phyloP scores from a whole-genome alignment of 192 early-diverging fungal species.

The Backusella parvicylindrica region DNA sequence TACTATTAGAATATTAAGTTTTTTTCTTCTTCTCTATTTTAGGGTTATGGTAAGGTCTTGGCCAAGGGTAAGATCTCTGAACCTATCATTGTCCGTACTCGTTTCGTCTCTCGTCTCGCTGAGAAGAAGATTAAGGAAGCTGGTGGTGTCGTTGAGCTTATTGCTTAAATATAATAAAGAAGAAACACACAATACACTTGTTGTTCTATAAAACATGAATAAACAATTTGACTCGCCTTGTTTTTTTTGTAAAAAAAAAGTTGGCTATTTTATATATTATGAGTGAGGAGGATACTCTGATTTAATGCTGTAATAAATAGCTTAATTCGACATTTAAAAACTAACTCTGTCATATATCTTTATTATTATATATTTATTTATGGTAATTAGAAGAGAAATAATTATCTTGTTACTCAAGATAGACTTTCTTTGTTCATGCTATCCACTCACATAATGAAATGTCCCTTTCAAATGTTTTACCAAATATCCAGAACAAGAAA shows the following conservation, averaged over 20 bases:
- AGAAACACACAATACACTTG: not conserved
- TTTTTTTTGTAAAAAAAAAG: not conserved
- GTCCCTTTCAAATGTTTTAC: too few relatives aligned
- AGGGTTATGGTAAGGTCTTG: slow-evolving; percentile 94
- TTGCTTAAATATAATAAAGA: slow-evolving; percentile 42
- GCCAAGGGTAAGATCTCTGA: slow-evolving; percentile 91
- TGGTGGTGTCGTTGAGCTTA: slow-evolving; percentile 79
- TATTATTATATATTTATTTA: too few relatives aligned
- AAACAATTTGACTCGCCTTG: not conserved
- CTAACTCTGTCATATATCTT: too few relatives aligned
- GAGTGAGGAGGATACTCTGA: too few relatives aligned
- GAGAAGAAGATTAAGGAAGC: slow-evolving; percentile 99
- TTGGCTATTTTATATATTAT: too few relatives aligned
- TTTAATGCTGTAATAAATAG: too few relatives aligned
- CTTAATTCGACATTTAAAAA: too few relatives aligned
- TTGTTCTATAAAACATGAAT: not conserved
- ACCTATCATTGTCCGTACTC: slow-evolving; percentile 95
- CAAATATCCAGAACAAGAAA: too few relatives aligned
- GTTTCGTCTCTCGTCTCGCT: slow-evolving; percentile 86
- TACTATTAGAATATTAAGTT: not conserved
- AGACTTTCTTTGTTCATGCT: too few relatives aligned
- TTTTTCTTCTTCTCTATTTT: slow-evolving; percentile 11
- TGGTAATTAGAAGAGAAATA: too few relatives aligned
- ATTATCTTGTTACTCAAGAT: too few relatives aligned
- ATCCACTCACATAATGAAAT: too few relatives aligned